Base-by-base conservation (phyloP, 179 eudicot species). In the Actinidia polygama region DNA sequence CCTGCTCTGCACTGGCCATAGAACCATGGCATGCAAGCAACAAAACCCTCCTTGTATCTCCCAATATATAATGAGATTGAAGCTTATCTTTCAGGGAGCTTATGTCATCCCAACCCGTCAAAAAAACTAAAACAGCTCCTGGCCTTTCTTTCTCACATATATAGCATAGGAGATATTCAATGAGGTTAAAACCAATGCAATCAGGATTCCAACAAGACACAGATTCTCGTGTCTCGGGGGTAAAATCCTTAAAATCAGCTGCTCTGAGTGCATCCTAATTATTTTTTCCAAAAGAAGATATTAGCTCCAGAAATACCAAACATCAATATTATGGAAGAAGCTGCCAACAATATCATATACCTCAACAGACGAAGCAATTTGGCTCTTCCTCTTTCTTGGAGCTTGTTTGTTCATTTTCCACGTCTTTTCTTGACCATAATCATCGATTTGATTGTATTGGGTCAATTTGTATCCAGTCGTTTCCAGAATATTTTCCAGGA, bases 21-120 rank as follows among this genome's bases (percentile, higher is more conserved):
- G 98, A 92, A 83, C 98, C 95, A 82, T 95, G 98, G 84, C 98
- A 95, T 78, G 98, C 94, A 89, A 95, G 93, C 88, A 95, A 81
- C 85, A 95, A 86, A 79, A 95, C 98, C 67, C 80, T 90, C 75
- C 79, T 87, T 11, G 92, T 79, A 83, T 95, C 95, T 80, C 98
- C 98, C 78, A 95, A 74, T 59, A 83, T 75, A 40, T 89, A 88
- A 91, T 95, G 90, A 85, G 90, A 82, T 85, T 83, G 91, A 75
- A 95, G 97, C 89, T 92, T 92, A 62, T 94, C 98, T 88, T 91
- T 95, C 51, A 95, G 85, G 79, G 95, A 90, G 80, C 89, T 92
- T 84, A 95, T 95, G 87, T 94, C 98, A 88, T 95, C 98, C 98
- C 98, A 95, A 66, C 98, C 98, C 78, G 98, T 95, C 96, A 95